phyloP scores from a whole-genome alignment of 148 eudicot species.

The Fagopyrum esculentum region DNA sequence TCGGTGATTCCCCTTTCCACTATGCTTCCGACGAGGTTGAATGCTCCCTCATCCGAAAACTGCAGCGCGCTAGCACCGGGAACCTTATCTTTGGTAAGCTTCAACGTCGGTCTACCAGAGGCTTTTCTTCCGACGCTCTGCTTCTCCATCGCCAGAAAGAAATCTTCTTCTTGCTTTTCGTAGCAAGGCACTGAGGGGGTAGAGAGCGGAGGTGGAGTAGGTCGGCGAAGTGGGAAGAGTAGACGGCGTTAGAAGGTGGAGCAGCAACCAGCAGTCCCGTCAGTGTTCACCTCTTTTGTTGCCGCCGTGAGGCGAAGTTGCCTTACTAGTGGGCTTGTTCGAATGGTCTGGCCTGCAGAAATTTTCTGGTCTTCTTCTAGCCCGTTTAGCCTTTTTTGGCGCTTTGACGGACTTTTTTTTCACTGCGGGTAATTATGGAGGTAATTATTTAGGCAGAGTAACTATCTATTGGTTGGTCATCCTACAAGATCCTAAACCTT shows the following conservation, averaged over 20 bases:
- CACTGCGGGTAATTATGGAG: too few species aligned
- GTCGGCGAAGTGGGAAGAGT: neutral
- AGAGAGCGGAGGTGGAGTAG: neutral
- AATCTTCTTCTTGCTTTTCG: neutral
- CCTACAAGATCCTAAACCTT: too few species aligned
- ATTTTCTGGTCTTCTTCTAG: neutral
- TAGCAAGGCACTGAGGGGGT: neutral
- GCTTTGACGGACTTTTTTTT: too few species aligned
- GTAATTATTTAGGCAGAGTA: too few species aligned
- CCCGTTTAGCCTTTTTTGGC: too few species aligned
- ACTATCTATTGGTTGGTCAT: too few species aligned
- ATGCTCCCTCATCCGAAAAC: slow-evolving; percentile 25
- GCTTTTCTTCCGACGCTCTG: slow-evolving; percentile 18
- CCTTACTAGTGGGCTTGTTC: neutral
- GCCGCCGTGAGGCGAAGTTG: neutral
- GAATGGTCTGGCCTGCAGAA: slow-evolving; percentile 3
- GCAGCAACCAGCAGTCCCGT: neutral
- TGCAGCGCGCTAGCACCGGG: slow-evolving; percentile 25
- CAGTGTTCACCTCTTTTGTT: neutral
- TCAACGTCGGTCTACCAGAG: slow-evolving; percentile 13
- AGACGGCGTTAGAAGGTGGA: slow-evolving; percentile 1
- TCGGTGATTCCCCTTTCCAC: slow-evolving; percentile 60
- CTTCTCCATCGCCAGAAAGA: slow-evolving; percentile 22
- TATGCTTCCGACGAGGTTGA: slow-evolving; percentile 53
- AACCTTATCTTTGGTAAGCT: slow-evolving; percentile 19